These are phyloP conservation scores for Aspergillus affinis DNA, from an alignment of 495 filamentous ascomycete species.

Conservation along the genomic window DNA sequence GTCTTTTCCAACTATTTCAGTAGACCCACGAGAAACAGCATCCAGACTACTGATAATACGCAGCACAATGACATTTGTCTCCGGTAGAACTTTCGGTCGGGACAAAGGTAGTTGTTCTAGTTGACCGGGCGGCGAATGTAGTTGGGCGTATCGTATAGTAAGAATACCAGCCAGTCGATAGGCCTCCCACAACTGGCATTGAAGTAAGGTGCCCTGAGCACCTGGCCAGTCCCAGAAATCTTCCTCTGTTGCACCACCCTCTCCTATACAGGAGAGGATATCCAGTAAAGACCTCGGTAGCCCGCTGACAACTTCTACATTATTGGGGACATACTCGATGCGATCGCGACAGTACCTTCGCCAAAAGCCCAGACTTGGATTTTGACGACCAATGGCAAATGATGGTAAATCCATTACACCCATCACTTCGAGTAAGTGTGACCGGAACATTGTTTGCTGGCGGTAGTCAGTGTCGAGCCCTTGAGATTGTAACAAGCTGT, in stretches of 20 bases:
- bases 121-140: background rate
- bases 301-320: conserved; percentile 34
- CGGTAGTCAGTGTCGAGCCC: conserved; percentile 9
- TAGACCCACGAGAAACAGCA: conserved; percentile 26
- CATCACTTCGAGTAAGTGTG: conserved; percentile 39
- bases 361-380: conserved; percentile 33
- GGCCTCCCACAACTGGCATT: conserved; percentile 39
- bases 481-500: conserved; percentile 31
- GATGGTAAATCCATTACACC: conserved; percentile 37
- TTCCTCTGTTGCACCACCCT: conserved; percentile 26
- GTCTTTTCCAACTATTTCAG: conserved; percentile 15
- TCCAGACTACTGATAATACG: conserved; percentile 34
- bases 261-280: conserved; percentile 30
- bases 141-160: conserved; percentile 10
- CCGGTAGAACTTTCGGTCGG: conserved; percentile 11
- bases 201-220: conserved; percentile 27
- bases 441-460: conserved; percentile 20
- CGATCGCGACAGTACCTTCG: conserved; percentile 26
- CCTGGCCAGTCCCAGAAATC: conserved; percentile 40
- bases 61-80: conserved; percentile 23
- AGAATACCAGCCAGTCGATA: conserved; percentile 36
- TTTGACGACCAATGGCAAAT: conserved; percentile 31
- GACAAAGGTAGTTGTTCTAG: background rate
- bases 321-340: background rate
- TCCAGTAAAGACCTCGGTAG: conserved; percentile 34